phyloP scores from a whole-genome alignment of 1,139 yeast species.

The Chernovozyma aurita region DNA sequence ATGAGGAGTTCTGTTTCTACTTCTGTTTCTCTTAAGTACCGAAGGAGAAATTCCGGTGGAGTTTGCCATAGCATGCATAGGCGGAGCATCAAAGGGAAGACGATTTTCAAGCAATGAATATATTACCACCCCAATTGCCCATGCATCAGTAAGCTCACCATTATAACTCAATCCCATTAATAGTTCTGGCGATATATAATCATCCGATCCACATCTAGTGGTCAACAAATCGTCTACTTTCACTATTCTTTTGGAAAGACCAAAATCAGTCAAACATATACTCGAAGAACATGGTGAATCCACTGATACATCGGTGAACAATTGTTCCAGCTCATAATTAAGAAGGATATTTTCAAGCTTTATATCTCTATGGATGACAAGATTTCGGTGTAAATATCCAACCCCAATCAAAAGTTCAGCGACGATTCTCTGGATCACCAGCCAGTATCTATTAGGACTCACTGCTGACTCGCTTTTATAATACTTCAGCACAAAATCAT shows the following conservation, averaged over 20 bases:
- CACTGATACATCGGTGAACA: not conserved
- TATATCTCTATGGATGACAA: slow-evolving; percentile 81
- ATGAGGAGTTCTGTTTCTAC: slow-evolving; percentile 68
- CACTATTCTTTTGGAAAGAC: slow-evolving; percentile 68
- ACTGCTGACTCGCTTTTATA: slow-evolving; percentile 6
- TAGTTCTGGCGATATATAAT: slow-evolving; percentile 90
- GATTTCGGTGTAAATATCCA: slow-evolving; percentile 61
- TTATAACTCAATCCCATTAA: slow-evolving; percentile 87
- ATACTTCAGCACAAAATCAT: slow-evolving; percentile 52
- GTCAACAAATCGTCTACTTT: slow-evolving; percentile 58
- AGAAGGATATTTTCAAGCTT: slow-evolving; percentile 78
- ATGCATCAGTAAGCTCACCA: slow-evolving; percentile 84
- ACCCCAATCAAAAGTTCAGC: slow-evolving; percentile 69
- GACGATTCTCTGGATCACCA: slow-evolving; percentile 55
- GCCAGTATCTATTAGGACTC: slow-evolving; percentile 23
- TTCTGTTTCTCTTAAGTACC: slow-evolving; percentile 46
- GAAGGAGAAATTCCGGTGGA: slow-evolving; percentile 37
- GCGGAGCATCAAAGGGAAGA: slow-evolving; percentile 75
- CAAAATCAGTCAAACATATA: slow-evolving; percentile 79
- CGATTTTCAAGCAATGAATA: slow-evolving; percentile 80
- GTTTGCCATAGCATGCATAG: slow-evolving; percentile 44
- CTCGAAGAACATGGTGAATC: not conserved
- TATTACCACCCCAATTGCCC: slow-evolving; percentile 92
- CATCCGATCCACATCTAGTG: slow-evolving; percentile 94
- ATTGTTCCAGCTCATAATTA: slow-evolving; percentile 24